These are phyloP conservation scores for Stereocaulon alpinum DNA, from an alignment of 495 filamentous ascomycete species.

Conservation along the genomic window DNA sequence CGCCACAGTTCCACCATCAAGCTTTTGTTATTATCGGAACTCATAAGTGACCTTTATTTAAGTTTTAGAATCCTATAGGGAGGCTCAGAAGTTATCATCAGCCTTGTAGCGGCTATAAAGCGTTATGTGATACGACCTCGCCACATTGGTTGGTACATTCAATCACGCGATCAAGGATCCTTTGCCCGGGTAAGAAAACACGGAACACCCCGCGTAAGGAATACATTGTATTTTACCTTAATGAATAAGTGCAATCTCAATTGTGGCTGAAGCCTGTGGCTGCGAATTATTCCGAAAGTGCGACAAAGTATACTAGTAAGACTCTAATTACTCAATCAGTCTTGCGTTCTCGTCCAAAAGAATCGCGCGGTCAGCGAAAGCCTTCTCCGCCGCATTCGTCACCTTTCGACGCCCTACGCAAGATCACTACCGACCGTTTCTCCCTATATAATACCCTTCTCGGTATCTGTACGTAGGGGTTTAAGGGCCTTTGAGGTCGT, in stretches of 20 bases:
- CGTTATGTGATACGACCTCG: neutral
- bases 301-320: too few relatives aligned
- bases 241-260: neutral
- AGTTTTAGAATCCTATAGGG: constrained; percentile 17
- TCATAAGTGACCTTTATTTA: neutral
- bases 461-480: too few relatives aligned
- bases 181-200: neutral
- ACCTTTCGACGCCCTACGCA: too few relatives aligned
- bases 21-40: neutral
- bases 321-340: too few relatives aligned
- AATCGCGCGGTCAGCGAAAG: too few relatives aligned
- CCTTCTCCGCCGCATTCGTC: too few relatives aligned
- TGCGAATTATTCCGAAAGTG: too few relatives aligned
- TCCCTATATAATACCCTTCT: too few relatives aligned
- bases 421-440: too few relatives aligned
- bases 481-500: too few relatives aligned
- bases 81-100: constrained; percentile 9
- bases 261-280: neutral
- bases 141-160: neutral
- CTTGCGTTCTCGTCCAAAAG: too few relatives aligned
- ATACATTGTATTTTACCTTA: neutral
- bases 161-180: neutral
- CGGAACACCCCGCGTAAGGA: neutral
- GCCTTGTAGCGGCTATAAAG: neutral
- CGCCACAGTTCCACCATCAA: neutral